A percentile compares a stretch with the other conserved stretches of the same genome.
Evolutionary conservation across 257 asterid species (phyloP).

Genomic region (Coffea canephora): DNA sequence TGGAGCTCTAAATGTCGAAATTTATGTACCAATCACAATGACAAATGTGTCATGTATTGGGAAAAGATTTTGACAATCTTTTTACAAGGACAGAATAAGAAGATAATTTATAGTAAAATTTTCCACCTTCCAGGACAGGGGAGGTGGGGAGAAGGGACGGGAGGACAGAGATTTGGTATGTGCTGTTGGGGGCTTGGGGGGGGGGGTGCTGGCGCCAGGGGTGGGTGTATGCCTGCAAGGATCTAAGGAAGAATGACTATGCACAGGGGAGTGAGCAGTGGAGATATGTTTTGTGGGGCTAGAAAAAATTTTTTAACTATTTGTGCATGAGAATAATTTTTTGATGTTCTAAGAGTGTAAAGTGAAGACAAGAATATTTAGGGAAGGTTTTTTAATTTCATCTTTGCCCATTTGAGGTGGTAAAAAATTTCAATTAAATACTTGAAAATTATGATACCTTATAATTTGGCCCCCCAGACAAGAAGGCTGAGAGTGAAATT

Average conservation of each 20-base stretch:
- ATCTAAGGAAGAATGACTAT: constrained; percentile 1
- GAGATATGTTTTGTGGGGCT: constrained; percentile 32
- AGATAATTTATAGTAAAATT: background rate
- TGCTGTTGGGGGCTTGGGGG: too few species aligned
- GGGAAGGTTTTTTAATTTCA: background rate
- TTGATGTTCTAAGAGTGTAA: constrained; percentile 2
- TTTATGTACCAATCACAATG: background rate
- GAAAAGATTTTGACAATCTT: background rate
- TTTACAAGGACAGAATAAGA: background rate
- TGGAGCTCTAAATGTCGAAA: background rate
- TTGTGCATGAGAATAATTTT: background rate
- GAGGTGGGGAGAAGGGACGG: background rate
- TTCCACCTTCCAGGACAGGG: background rate
- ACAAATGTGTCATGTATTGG: constrained; percentile 15
- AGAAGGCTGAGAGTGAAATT: background rate
- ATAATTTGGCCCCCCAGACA: background rate
- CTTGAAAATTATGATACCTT: background rate
- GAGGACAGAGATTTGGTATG: too few species aligned
- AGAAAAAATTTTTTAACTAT: constrained; percentile 6
- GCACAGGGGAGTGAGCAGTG: constrained; percentile 30
- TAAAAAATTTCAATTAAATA: background rate
- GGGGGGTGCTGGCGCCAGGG: background rate
- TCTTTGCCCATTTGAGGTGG: background rate
- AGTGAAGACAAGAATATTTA: constrained; percentile 3
- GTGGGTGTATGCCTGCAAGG: background rate